Base-by-base conservation (phyloP, 108 stramenopile genomes). In the Fragilariopsis cylindrus region DNA sequence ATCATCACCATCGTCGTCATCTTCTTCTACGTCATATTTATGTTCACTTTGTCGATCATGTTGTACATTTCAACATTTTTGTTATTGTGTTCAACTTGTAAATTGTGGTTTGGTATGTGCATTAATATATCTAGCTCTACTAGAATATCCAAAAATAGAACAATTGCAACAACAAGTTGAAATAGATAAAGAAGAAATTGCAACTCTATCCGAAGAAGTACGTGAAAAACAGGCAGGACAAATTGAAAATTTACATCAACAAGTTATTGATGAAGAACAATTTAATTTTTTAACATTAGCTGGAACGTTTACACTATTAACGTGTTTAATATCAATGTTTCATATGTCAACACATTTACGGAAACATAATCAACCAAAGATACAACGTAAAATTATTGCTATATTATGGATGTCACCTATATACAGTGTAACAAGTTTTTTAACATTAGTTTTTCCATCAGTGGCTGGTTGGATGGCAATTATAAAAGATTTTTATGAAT, bases 321-420 rank as follows among this genome's bases (percentile, higher is more conserved):
- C 89, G 4, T 83, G 88, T 50, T 65, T 97, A 21, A 88, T 97
- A 13, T 81, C 77, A 68, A 79, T 89, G 70, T 94, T 89, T 73
- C 96, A 97, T 72, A 82, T 97, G 71, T 78, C 85, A 11, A 77
- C 80, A 8, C 96, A 97, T 75, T 47, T 95, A 19, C 72, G 88
- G 30, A 90, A 95, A 57, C 84, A 87, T 73, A 60, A 91, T 60
- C 78, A 90, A 65, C 96, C 96, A 15, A 83, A 89, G 39, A 84
- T 94, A 19, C 96, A 97, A 71, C 76, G 90, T 12, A 92, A 93
- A 57, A 89, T 97, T 40, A 75, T 93, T 68, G 88, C 93, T 9
- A 89, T 97, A 62, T 50, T 97, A n/a, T 97, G 93, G 93, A 95
- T 96, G 93, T 84, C 83, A 39, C 96, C 96, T 8, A 89, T 96